A percentile compares a stretch with the other conserved stretches of the same genome.
Conservation (phyloP, 345 rosid species). For the Salix udensis region DNA sequence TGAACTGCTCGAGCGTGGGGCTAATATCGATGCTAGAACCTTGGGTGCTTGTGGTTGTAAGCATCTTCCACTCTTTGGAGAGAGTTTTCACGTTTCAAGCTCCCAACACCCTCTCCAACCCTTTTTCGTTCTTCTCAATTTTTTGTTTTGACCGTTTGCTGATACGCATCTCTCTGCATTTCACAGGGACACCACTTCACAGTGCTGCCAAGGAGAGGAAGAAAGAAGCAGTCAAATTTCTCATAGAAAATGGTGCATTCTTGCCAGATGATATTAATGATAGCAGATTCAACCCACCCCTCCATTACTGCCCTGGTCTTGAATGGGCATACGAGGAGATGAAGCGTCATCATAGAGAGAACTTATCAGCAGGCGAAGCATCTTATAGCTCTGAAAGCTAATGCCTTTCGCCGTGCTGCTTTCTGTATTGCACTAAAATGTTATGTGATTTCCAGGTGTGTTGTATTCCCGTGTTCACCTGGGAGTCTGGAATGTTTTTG, state of each 20-base stretch:
- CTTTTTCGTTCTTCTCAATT: neutral
- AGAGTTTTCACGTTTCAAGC: neutral
- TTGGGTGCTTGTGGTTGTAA: conserved; percentile 91
- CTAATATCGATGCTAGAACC: conserved; percentile 88
- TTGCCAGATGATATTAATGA: conserved; percentile 82
- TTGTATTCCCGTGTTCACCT: neutral
- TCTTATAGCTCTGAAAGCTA: conserved; percentile 54
- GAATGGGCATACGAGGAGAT: conserved; percentile 96
- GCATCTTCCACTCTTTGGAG: conserved; percentile 11
- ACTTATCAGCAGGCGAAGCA: conserved; percentile 42
- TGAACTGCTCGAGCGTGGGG: conserved; percentile 86
- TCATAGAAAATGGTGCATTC: conserved; percentile 86
- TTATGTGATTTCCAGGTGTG: neutral
- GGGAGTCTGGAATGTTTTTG: neutral
- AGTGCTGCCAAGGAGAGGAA: conserved; percentile 82
- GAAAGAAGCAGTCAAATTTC: conserved; percentile 77
- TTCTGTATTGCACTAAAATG: neutral
- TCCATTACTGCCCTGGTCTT: conserved; percentile 91
- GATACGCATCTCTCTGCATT: neutral
- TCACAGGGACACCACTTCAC: conserved; percentile 89
- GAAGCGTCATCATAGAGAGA: conserved; percentile 46
- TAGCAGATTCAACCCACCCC: conserved; percentile 84
- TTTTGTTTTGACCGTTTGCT: neutral
- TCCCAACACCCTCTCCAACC: neutral
- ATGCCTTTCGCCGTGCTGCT: neutral